A percentile compares a stretch with the other conserved stretches of the same genome.
Evolutionary conservation across 306 rosid species (phyloP).

Genomic region (Dryas drummondii): DNA sequence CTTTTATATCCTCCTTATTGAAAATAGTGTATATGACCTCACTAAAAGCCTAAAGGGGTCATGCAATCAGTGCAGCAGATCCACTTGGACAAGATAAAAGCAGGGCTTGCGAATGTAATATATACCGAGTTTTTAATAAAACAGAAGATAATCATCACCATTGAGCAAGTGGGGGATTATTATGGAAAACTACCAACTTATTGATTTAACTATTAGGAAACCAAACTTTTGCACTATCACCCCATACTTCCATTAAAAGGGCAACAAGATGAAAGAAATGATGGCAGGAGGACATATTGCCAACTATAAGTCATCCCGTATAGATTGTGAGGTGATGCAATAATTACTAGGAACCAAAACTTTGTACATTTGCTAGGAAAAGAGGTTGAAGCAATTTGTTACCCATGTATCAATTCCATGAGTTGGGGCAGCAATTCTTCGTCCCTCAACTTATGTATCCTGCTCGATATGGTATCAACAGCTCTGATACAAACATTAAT

Average conservation of each 20-base stretch:
- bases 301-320: neutral
- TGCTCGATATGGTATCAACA: conserved; percentile 66
- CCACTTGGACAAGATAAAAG: neutral
- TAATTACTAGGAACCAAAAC: neutral
- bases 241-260: neutral
- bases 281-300: neutral
- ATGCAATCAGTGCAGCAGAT: neutral
- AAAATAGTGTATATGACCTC: neutral
- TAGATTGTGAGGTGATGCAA: neutral
- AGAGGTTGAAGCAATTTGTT: conserved; percentile 39
- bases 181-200: neutral
- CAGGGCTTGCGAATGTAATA: no score
- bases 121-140: neutral
- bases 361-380: neutral
- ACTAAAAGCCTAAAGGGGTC: neutral
- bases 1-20: neutral
- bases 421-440: conserved; percentile 92
- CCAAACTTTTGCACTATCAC: neutral
- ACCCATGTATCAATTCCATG: conserved; percentile 83
- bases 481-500: conserved; percentile 78
- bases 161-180: neutral
- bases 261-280: neutral
- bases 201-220: neutral
- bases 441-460: conserved; percentile 85
- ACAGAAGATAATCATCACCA: neutral